Base-by-base conservation (phyloP, 75 land plant genomes). In the Cupressus sempervirens region DNA sequence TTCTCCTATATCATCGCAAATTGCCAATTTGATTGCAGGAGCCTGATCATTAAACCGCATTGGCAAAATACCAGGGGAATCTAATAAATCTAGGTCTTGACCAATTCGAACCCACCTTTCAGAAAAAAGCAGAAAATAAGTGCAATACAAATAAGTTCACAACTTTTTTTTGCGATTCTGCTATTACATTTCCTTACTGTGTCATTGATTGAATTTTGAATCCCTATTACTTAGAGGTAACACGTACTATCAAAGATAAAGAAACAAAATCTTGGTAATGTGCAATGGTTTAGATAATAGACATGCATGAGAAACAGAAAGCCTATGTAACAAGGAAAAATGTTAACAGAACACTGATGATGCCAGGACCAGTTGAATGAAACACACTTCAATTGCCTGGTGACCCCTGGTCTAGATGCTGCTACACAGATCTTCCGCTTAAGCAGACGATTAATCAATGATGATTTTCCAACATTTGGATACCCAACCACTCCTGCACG, bases 391-490 rank as follows among this genome's bases (percentile, higher is more conserved):
- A 98, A 67, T 84, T 88, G 87, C 85, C 97, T 89, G 30, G 99
- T 98, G 20, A 98, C 97, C 40, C 99, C 99, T 45, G 99, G 97
- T 83, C 98, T 89, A 1, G 97, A 92, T 81, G 99, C 99, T 53
- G 99, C 94, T 81, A 90, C 89, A 85, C 99, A 98, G 90, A 94
- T 89, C 87, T 92, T 86, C 12, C 98, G 88, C 85, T 96, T 98
- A 68, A 98, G 84, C 79, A 98, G 89, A 4, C 99, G 96, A 86
- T 98, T 98, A 35, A 98, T 96, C 65, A 98, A 76, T 65, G 99
- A 98, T 35, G 99, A 98, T 85, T 98, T 98, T 13, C 99, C 99
- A 14, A 98, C 98, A 90, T 98, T 98, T 34, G 99, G 99, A 90
- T 96, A 98, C 6, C 99, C 99, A 84, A 98, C 99, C 15, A 96